Base-by-base conservation (phyloP, 2,329 filamentous ascomycete genomes). In the Colletotrichum falcatum region DNA sequence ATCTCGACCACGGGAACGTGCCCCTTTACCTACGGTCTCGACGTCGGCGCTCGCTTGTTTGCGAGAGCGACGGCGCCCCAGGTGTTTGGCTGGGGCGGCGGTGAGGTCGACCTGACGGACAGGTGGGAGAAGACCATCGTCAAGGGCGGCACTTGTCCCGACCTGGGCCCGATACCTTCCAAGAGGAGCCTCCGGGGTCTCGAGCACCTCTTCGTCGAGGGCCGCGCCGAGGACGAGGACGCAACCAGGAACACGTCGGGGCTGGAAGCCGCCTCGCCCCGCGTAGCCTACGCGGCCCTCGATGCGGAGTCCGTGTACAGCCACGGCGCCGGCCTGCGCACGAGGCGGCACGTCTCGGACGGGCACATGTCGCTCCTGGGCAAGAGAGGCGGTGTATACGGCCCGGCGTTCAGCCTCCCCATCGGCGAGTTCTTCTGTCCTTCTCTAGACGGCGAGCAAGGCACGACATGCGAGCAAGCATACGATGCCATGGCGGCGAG, bases 11-110 rank as follows among this genome's bases (percentile, higher is more conserved):
- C 20, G n/a, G 74, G 59, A 20, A 65, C 71, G 18, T 76, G 74
- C 49, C 74, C 75, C 30, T 76, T 75, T 54, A 74, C 73, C 0
- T 75, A 70, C 30, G 73, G 74, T 9, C 53, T 76, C 44, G 74
- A 76, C 39, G 73, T 73, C 42, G 75, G 74, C 35, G 73, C 72
- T 12, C 67, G 66, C 26, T 59, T 76, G 18, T 76, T 61, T 30
- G 74, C 75, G 3, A 64, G 63, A 48, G 74, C 55, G n/a, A 46
- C 46, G 53, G 74, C 73, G 35, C 74, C 74, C 3, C 12, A 30
- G 16, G n/a, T 59, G 23, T 75, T 75, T 49, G 63, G 62, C 48
- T 75, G 74, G 74, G 16, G 62, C 23, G 65, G 73, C n/a, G 67
- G 35, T n/a, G 72, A 73, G 33, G 37, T 65, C 23, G 37, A 37